Conservation (phyloP, 768 basidiomycete species). For the Mycena amicta region DNA sequence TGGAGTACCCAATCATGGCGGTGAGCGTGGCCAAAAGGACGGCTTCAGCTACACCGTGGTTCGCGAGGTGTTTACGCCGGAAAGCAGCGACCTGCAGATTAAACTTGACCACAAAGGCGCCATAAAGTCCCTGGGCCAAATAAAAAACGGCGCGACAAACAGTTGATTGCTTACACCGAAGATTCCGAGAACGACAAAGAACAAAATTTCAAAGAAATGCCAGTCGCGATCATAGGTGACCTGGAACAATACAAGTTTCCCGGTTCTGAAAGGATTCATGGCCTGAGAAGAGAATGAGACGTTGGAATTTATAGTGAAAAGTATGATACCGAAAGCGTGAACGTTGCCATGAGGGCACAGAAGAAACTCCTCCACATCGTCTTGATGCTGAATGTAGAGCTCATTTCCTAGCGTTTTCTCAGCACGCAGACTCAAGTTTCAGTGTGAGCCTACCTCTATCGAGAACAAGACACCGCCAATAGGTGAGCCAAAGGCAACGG, state of each 20-base stretch:
- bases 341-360: slow-evolving; percentile 95
- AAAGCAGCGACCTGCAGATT: slow-evolving; percentile 95
- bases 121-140: slow-evolving; percentile 81
- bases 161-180: slow-evolving; percentile 70
- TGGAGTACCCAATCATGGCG: slow-evolving; percentile 90
- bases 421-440: not conserved
- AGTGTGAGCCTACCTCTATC: slow-evolving; percentile 67
- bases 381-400: slow-evolving; percentile 92
- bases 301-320: slow-evolving; percentile 18
- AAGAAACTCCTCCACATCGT: slow-evolving; percentile 99
- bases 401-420: slow-evolving; percentile 83
- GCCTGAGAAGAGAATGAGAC: slow-evolving; percentile 52
- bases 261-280: slow-evolving; percentile 98
- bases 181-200: slow-evolving; percentile 92
- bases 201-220: slow-evolving; percentile 99
- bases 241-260: slow-evolving; percentile 96
- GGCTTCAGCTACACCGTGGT: slow-evolving; percentile 87
- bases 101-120: slow-evolving; percentile 96
- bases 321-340: slow-evolving; percentile 84
- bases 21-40: slow-evolving; percentile 85
- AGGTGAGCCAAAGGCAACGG: slow-evolving; percentile 97
- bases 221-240: slow-evolving; percentile 97
- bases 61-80: slow-evolving; percentile 84
- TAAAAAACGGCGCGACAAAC: not conserved
- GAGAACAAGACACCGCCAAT: slow-evolving; percentile 98